Evolutionary conservation across 2,329 filamentous ascomycete genomes (phyloP), one percentile per base, ranked within the genome.

Genomic region (Proliferodiscus dingleyae): DNA sequence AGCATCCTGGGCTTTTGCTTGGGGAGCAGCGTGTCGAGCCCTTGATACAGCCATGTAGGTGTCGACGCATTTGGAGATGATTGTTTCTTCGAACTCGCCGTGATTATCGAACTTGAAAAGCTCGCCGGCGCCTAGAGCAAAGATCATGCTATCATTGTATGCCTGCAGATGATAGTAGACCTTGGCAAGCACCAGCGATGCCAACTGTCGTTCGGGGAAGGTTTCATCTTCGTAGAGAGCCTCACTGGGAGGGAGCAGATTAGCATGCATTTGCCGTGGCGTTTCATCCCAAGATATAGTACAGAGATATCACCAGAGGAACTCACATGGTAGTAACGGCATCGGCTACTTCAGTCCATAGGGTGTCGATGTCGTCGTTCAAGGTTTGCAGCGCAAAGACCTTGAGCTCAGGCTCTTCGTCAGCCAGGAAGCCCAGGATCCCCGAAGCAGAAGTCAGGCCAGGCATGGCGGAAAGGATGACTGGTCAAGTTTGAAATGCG

Each of bases 141-240:
- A 97, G 42, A 88, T 87, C 91, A 98, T 97, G 69, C 91, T 96
- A 73, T 98, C 93, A 66, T 96, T 93, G 74, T 98, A 98, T 67
- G 93, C 93, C 70, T 96, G 89, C 43, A 98, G 82, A 66, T 98
- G 93, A 66, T 97, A 98, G 73, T 97, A 98, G 57, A 97, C 89
- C 77, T 98, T 98, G 59, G 93, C 87, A 34, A 95, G 86, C 44
- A 98, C 89, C 40, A 98, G 78, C 43, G 93, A 93, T 45, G 93
- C 93, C 46, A 98, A 83, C 66, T 93, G 87, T 62, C 91, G 88
- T 68, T 98, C 87, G 39, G 90, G 87, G 63, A 98, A 98, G 50
- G 80, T 78, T 61, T 95, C 89, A 71, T 98, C 91, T 77, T 98
- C 93, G 70, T 95, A 98, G 41, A 98, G 81, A 45, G 89, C 88